Base-by-base conservation (phyloP, 495 filamentous ascomycete genomes). In the Aspergillus cavernicola region DNA sequence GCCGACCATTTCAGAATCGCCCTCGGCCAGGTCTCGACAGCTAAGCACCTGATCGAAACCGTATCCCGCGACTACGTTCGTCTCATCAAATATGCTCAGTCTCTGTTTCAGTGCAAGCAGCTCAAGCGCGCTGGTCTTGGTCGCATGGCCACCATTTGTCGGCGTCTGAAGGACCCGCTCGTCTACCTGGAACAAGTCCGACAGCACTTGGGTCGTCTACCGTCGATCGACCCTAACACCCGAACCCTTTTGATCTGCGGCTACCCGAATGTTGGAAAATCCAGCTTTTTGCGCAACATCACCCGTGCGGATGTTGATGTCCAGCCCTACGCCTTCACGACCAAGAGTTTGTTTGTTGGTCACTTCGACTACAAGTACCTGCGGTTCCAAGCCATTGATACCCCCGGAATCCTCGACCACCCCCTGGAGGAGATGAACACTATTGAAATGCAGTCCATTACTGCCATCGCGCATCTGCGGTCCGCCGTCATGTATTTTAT, bases 341-440 rank as follows among this genome's bases (percentile, higher is more conserved):
- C 93, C 12, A 98, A 97, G 79, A 89, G 85, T 61, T 78, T 98
- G 64, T 97, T 97, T 62, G 95, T 97, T 16, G 93, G 93, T 38
- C 93, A 98, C 68, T 96, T 97, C 62, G 93, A 98, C 76, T 98
- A 97, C 79, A 96, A 95, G 68, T 97, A 96, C 73, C 80, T 96
- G 40, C 85, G 91, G 41, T 96, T 95, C 76, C 89, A 93, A 69
- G 87, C 83, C 59, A 93, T 89, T 69, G 89, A 81, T 81, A 96
- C 80, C 58, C 92, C 92, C 11, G 93, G 93, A 70, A 96, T 98
- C 66, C 77, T 97, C 51, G 93, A 98, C 65, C 95, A 98, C 67
- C 95, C 93, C 12, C 80, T 98, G 9, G 95, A 97, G 72, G 93
- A 98, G 74, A 98, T 98, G 93, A 98, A 97, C 74, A 97, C 93